These are phyloP conservation scores for Coleophoma cylindrospora DNA, from an alignment of 2,329 filamentous ascomycete species.

Conservation along the genomic window DNA sequence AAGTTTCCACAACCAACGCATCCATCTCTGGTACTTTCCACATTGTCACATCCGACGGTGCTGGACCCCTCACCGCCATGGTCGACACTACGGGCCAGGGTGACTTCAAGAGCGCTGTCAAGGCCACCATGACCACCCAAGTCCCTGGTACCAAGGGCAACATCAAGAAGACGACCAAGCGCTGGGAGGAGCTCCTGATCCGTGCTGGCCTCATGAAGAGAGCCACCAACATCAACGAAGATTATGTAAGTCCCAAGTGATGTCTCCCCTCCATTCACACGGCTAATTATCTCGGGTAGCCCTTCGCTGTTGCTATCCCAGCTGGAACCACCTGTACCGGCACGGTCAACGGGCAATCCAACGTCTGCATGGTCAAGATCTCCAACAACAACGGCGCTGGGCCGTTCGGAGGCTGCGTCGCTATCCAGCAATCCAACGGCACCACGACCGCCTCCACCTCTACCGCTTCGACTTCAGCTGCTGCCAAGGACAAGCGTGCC, in stretches of 20 bases:
- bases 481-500: not conserved
- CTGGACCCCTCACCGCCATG: conserved; percentile 32
- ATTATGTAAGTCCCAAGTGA: not conserved
- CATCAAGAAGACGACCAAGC: conserved; percentile 22
- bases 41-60: conserved; percentile 36
- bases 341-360: conserved; percentile 24
- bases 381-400: conserved; percentile 34
- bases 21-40: conserved; percentile 31
- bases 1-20: conserved; percentile 29
- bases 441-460: conserved; percentile 4
- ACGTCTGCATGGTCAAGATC: conserved; percentile 39
- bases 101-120: conserved; percentile 24
- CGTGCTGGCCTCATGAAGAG: conserved; percentile 9
- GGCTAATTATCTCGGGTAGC: not conserved
- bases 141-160: conserved; percentile 31
- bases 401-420: conserved; percentile 35
- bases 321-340: conserved; percentile 34
- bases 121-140: conserved; percentile 26
- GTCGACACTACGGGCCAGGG: conserved; percentile 31
- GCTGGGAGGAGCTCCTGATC: conserved; percentile 6
- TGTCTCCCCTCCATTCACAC: too few species aligned
- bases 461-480: not conserved
- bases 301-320: conserved; percentile 30
- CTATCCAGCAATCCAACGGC: conserved; percentile 26
- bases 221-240: conserved; percentile 12